phyloP scores from a whole-genome alignment of 2,329 filamentous ascomycete genomes.

The Drechslerella coelobrocha region DNA sequence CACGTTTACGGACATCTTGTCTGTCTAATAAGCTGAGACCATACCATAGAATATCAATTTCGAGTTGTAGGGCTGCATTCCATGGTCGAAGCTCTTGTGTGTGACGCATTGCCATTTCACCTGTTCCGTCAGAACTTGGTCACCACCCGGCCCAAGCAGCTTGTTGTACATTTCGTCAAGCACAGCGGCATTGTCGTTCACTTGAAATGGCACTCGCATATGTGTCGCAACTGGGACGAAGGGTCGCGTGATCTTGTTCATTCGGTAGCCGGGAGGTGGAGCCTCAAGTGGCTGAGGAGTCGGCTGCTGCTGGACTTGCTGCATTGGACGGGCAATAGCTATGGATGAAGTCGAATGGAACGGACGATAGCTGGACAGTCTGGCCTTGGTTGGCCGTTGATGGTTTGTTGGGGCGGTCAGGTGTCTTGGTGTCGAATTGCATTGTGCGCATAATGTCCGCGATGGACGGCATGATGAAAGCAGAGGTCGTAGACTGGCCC shows the following conservation, averaged over 20 bases:
- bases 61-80: slow-evolving; percentile 91
- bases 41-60: slow-evolving; percentile 85
- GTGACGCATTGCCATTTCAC: slow-evolving; percentile 96
- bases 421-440: slow-evolving; percentile 25
- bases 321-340: slow-evolving; percentile 24
- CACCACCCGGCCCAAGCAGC: slow-evolving; percentile 72
- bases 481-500: slow-evolving; percentile 29
- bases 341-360: slow-evolving; percentile 14
- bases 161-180: slow-evolving; percentile 77
- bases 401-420: slow-evolving; percentile 33
- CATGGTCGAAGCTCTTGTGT: slow-evolving; percentile 98
- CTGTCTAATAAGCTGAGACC: slow-evolving; percentile 51
- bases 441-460: slow-evolving; percentile 34
- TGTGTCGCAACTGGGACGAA: slow-evolving; percentile 51
- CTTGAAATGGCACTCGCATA: slow-evolving; percentile 56
- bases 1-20: slow-evolving; percentile 2
- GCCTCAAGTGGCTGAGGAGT: slow-evolving; percentile 21
- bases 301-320: slow-evolving; percentile 29
- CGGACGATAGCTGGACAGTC: neutral
- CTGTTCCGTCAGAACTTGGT: slow-evolving; percentile 81
- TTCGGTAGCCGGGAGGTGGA: slow-evolving; percentile 43
- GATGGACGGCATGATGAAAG: slow-evolving; percentile 24
- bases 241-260: slow-evolving; percentile 50
- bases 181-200: slow-evolving; percentile 76
- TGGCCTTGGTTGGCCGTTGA: slow-evolving; percentile 12